Percentiles rank a stretch among this genome's conserved stretches.
Evolutionary conservation across 2,329 filamentous ascomycete genomes (phyloP).

Genomic region (Diplodia corticola): DNA sequence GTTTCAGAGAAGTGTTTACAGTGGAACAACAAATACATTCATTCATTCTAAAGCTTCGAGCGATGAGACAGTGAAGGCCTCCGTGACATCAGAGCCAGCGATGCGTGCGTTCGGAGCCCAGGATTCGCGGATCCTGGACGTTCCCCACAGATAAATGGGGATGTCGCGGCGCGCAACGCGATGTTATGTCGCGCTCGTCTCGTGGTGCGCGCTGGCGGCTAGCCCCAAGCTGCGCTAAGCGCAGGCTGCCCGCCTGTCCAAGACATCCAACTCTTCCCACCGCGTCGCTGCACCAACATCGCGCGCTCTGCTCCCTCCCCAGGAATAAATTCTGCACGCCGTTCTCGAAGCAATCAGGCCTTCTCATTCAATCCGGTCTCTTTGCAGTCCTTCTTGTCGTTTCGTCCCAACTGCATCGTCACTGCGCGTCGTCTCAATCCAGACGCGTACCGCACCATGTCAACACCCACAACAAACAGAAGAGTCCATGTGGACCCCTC

Average conservation of each 20-base stretch:
- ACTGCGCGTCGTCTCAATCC: not conserved
- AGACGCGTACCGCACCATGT: conserved; percentile 24
- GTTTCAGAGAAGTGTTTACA: conserved; percentile 8
- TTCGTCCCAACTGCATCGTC: not conserved
- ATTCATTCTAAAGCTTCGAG: too few species aligned
- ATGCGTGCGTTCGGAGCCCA: not conserved
- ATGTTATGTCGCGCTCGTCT: conserved; percentile 13
- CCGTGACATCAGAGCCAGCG: not conserved
- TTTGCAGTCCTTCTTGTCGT: not conserved
- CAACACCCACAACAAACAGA: conserved; percentile 21
- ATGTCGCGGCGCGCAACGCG: conserved; percentile 8
- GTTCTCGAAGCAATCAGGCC: not conserved
- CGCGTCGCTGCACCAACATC: conserved; percentile 14
- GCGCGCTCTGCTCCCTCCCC: not conserved
- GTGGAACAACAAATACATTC: not conserved
- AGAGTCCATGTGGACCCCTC: conserved; percentile 2
- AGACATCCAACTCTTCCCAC: conserved; percentile 6
- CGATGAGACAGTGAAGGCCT: not conserved
- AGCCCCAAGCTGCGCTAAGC: conserved; percentile 10
- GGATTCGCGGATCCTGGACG: conserved; percentile 1
- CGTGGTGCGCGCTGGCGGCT: conserved; percentile 6
- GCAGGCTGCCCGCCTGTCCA: not conserved
- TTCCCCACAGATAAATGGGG: conserved; percentile 14
- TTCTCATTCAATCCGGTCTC: not conserved
- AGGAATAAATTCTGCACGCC: not conserved